phyloP scores from a whole-genome alignment of 2,329 filamentous ascomycete genomes.

The Cercospora citrullina region DNA sequence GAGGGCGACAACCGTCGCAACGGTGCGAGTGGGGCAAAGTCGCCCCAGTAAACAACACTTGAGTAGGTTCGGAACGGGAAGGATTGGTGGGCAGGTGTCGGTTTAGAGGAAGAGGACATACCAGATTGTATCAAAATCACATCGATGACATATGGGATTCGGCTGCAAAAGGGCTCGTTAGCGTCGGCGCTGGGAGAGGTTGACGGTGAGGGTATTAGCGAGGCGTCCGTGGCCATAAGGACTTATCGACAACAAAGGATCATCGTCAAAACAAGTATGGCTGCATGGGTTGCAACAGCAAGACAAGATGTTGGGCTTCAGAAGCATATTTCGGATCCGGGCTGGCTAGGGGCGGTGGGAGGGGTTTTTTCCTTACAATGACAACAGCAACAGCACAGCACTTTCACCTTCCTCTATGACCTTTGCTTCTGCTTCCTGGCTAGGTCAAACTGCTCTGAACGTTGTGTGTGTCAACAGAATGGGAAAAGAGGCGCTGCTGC shows the following conservation, averaged over 20 bases:
- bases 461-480: neutral
- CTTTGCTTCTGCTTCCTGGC: neutral
- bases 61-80: neutral
- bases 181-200: conserved; percentile 30
- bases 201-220: conserved; percentile 30
- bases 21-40: conserved; percentile 37
- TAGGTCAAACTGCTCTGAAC: neutral
- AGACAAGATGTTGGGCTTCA: neutral
- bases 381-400: neutral
- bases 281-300: conserved; percentile 15
- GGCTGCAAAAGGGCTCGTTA: conserved; percentile 30
- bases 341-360: neutral
- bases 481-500: neutral
- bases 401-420: neutral
- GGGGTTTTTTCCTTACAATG: neutral
- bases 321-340: conserved; percentile 1
- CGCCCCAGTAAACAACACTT: conserved; percentile 34
- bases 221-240: conserved; percentile 26
- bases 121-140: conserved; percentile 29
- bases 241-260: conserved; percentile 14
- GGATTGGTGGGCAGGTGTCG: neutral
- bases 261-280: conserved; percentile 23
- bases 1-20: conserved; percentile 51
- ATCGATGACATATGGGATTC: conserved; percentile 32
- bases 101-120: conserved; percentile 7